Base-by-base conservation (phyloP, 164 flowering plant genomes). In the Berberis thunbergii region DNA sequence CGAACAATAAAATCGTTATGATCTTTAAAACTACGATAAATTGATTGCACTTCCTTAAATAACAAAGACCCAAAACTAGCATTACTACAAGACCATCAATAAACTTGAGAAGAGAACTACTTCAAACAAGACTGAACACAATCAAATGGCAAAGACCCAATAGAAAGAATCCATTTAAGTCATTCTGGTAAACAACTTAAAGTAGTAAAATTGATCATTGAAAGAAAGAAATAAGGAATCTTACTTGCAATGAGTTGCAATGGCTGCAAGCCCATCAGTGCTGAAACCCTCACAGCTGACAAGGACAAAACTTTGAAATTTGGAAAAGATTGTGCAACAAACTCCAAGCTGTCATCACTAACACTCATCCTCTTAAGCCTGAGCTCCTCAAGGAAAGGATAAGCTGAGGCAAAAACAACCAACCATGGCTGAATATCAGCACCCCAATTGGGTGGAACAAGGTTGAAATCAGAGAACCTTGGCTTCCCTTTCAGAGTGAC, bases 231-330 rank as follows among this genome's bases (percentile, higher is more conserved):
- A 12, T 49, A 60, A 50, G 54, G 56, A 43, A 41, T 2, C 78
- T 67, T 72, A 89, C 97, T 75, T 84, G 90, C 97, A 86, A 69
- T 80, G 69, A 59, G 88, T 67, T 48, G 90, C 88, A 72, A 89
- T 76, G 67, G 82, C 74, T 8, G 83, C 81, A 64, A 87, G 81
- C 48, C 97, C 94, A 69, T 81, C 77, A 45, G 89, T 86, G 48
- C 83, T 83, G 78, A 89, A 87, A 5, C 94, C 94, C 69, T 89
- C 94, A 76, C 97, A 87, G 70, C 89, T 83, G 46, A 79, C 66
- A 42, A 87, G 84, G 88, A 81, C 1, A 89, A 70, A 26, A 79
- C 80, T 41, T 74, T 81, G 59, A 87, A 89, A 56, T 76, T 72
- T 1, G 73, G 75, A 52, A 87, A 89, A 1, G 75, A 73, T 44